Percentiles rank a stretch among this genome's conserved stretches.
Evolutionary conservation across 306 rosid species (phyloP).

Genomic region (Calophaca sinica): DNA sequence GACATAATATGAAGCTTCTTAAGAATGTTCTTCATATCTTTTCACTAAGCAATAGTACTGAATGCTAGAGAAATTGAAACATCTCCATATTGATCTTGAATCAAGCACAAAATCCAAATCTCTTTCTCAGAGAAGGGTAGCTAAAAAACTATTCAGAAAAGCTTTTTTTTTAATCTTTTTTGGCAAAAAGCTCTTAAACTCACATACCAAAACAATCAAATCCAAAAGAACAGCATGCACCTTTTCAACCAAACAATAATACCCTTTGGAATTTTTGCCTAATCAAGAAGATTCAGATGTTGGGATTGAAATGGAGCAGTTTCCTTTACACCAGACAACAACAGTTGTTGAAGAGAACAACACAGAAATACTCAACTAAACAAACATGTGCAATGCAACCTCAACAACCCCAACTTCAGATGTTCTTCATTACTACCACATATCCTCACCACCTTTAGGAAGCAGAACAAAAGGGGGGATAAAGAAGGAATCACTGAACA

Average conservation of each 20-base stretch:
- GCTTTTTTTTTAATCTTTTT: constrained; percentile 42
- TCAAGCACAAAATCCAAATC: constrained; percentile 67
- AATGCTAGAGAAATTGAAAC: constrained; percentile 62
- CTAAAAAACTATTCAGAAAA: constrained; percentile 44
- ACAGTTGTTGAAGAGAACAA: constrained; percentile 45
- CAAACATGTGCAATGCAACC: constrained; percentile 40
- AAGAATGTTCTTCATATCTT: constrained; percentile 85
- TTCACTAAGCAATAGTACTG: constrained; percentile 47
- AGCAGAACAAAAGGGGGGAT: constrained; percentile 35
- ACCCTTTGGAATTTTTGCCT: constrained; percentile 51
- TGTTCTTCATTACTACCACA: constrained; percentile 29
- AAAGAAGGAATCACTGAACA: constrained; percentile 34
- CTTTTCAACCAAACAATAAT: constrained; percentile 48
- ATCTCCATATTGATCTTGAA: constrained; percentile 69
- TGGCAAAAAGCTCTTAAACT: constrained; percentile 41
- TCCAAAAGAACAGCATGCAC: constrained; percentile 49
- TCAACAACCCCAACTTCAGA: constrained; percentile 48
- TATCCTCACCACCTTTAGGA: constrained; percentile 45
- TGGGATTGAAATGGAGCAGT: constrained; percentile 49
- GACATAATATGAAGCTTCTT: constrained; percentile 91
- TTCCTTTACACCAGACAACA: constrained; percentile 44
- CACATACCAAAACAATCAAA: constrained; percentile 51
- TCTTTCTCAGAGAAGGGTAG: constrained; percentile 49
- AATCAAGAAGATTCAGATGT: constrained; percentile 61
- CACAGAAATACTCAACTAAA: constrained; percentile 34